These are phyloP conservation scores for Candida ponderosae DNA, from an alignment of 805 yeast genomes.

Conservation along the genomic window DNA sequence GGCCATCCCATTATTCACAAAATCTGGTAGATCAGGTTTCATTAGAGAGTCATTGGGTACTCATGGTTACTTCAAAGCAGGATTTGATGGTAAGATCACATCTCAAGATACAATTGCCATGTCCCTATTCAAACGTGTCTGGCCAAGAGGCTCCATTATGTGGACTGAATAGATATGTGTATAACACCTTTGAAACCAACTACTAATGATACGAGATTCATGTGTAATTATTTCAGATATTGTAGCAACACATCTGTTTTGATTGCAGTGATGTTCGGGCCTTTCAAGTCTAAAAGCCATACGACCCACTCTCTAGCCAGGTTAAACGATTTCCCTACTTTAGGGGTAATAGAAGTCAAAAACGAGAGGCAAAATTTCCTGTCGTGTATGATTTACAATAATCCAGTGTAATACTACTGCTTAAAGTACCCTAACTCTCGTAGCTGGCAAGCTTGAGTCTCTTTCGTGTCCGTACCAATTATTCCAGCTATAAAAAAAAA, in stretches of 20 bases:
- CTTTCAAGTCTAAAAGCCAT: too few species aligned
- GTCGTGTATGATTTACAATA: too few species aligned
- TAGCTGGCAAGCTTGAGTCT: too few species aligned
- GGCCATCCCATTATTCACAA: conserved; percentile 87
- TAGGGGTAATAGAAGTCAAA: neutral
- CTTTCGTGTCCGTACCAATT: neutral
- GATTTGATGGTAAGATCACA: conserved; percentile 81
- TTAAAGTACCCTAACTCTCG: too few species aligned
- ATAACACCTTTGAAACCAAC: too few species aligned
- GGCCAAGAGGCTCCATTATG: conserved; percentile 56
- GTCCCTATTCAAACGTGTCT: conserved; percentile 88
- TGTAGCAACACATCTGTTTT: too few species aligned
- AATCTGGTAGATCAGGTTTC: conserved; percentile 87
- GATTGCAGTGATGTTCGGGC: too few species aligned
- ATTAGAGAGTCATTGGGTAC: conserved; percentile 96
- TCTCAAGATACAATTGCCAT: conserved; percentile 92
- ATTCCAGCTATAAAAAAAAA: conserved; percentile 1
- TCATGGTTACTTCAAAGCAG: conserved; percentile 96
- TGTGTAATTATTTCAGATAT: too few species aligned
- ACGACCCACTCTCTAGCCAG: too few species aligned
- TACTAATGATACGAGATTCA: too few species aligned
- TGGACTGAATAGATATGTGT: conserved; percentile 23
- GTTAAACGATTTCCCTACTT: neutral
- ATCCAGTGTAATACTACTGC: too few species aligned
- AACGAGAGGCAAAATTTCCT: too few species aligned